Evolutionary conservation across 2,329 filamentous ascomycete species (phyloP).

Genomic region (Cercospora citrullina): DNA sequence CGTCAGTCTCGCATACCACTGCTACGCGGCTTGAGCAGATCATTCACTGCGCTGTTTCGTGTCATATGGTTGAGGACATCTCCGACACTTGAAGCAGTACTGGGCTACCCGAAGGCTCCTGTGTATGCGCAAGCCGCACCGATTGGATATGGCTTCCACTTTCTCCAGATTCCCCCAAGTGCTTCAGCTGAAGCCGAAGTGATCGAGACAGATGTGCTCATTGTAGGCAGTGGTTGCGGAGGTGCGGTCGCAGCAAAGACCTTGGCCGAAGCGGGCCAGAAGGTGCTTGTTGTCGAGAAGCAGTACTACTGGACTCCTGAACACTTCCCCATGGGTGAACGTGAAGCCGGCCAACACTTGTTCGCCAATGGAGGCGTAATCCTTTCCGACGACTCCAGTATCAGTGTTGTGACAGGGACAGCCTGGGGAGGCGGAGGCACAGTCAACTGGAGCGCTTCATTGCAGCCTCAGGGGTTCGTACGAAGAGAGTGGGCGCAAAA

Average conservation of each 20-base stretch:
- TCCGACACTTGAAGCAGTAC: constrained; percentile 55
- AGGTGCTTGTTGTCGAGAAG: constrained; percentile 80
- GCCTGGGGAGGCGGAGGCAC: constrained; percentile 85
- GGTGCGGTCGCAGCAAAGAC: constrained; percentile 80
- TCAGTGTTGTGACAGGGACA: constrained; percentile 66
- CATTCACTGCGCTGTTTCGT: constrained; percentile 57
- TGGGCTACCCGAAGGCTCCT: constrained; percentile 60
- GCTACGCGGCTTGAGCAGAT: constrained; percentile 58
- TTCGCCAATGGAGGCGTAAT: constrained; percentile 67
- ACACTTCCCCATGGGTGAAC: constrained; percentile 72
- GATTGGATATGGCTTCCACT: constrained; percentile 57
- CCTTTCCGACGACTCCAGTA: constrained; percentile 52
- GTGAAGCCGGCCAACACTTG: constrained; percentile 61
- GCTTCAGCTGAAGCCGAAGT: constrained; percentile 50
- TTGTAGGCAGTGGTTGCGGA: constrained; percentile 85
- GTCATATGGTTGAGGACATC: constrained; percentile 58
- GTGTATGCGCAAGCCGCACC: constrained; percentile 55
- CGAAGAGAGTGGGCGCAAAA: constrained; percentile 75
- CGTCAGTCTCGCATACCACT: constrained; percentile 55
- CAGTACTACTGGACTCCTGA: constrained; percentile 72
- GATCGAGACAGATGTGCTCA: constrained; percentile 76
- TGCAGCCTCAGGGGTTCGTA: constrained; percentile 72
- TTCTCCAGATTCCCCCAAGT: constrained; percentile 58
- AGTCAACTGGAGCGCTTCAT: constrained; percentile 75
- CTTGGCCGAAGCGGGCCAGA: constrained; percentile 71